These are phyloP conservation scores for Sphaerulina musiva DNA, from an alignment of 2,329 filamentous ascomycete genomes.

Conservation along the genomic window DNA sequence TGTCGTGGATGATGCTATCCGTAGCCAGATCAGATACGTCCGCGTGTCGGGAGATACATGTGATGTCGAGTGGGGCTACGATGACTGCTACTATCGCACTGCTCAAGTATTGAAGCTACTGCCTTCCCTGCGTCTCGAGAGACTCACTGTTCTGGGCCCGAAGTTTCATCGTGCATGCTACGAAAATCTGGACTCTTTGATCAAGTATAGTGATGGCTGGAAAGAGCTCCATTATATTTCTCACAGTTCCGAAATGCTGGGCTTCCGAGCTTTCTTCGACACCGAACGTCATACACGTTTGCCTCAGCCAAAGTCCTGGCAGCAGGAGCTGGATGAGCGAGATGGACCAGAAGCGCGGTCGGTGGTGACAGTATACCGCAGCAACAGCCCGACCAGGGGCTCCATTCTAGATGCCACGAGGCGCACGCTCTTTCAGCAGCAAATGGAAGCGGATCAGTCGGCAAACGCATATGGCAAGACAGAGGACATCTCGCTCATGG, in stretches of 20 bases:
- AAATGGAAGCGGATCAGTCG: conserved; percentile 2
- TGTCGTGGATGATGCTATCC: not conserved
- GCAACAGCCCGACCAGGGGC: conserved; percentile 1
- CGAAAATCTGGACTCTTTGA: conserved; percentile 6
- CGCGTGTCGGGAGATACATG: conserved; percentile 7
- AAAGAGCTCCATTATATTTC: conserved; percentile 8
- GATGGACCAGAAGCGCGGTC: conserved; percentile 4
- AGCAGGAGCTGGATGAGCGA: conserved; percentile 6
- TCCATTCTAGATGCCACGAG: conserved; percentile 5
- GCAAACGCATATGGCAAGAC: not conserved
- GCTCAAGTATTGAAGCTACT: conserved; percentile 11
- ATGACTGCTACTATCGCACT: conserved; percentile 11
- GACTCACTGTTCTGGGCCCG: conserved; percentile 7
- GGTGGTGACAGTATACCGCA: conserved; percentile 11
- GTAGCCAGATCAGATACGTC: conserved; percentile 9
- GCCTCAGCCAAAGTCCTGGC: conserved; percentile 8
- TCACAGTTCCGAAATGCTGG: conserved; percentile 8
- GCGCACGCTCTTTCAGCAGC: conserved; percentile 3
- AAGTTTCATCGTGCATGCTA: not conserved
- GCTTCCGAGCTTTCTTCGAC: conserved; percentile 1
- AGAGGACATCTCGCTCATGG: conserved; percentile 7
- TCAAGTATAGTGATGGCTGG: conserved; percentile 8
- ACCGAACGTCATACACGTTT: not conserved
- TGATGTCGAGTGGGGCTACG: conserved; percentile 6
- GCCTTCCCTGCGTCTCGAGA: conserved; percentile 6